Evolutionary conservation across 1,284 basidiomycete genomes (phyloP), one percentile per base, ranked within the genome.

Genomic region (Hemileia vastatrix): DNA sequence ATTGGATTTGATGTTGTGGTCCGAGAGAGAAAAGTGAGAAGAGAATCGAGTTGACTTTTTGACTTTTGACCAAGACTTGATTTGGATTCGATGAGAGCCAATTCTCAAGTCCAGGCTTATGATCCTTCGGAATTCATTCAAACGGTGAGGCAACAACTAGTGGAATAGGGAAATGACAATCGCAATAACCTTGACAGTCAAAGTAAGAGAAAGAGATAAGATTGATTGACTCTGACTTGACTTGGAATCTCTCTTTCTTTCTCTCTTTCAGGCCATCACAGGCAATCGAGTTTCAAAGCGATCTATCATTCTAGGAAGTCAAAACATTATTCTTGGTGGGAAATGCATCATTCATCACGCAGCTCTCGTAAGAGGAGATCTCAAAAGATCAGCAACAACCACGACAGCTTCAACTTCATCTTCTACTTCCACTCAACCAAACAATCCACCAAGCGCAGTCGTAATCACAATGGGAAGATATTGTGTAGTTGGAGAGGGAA

Each of bases 281-380:
- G 71, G 68, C 49, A 75, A 75, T 66, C 67, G 67, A 57, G 71
- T 75, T 21, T 72, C 72, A 13, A 65, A 71, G 5, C 66, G 68
- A 32, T 67, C 70, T 9, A 62, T 65, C 18, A 72, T 75, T 18
- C 63, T 70, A 9, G 73, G 73, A 19, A 69, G 70, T 1, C 62
- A 67, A 36, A 72, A 73, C 53, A 74, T 75, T 59, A 70, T 75
- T 51, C 65, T 75, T 19, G 73, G 73, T 43, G 73, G 73, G 21
- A 74, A 74, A 54, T 74, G 72, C 62, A 69, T 74, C 57, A 68
- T 75, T 6, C 70, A 73, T 47, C 64, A 65, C 15, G 64, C 64
- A 21, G 66, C 66, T n/a, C 66, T 73, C 61, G 63, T 75, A 6
- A 68, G 73, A 33, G 73, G 73, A 4, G 73, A 75, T 54, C 63